These are phyloP conservation scores for Alternaria brassicicola DNA, from an alignment of 2,329 filamentous ascomycete species.

Conservation along the genomic window DNA sequence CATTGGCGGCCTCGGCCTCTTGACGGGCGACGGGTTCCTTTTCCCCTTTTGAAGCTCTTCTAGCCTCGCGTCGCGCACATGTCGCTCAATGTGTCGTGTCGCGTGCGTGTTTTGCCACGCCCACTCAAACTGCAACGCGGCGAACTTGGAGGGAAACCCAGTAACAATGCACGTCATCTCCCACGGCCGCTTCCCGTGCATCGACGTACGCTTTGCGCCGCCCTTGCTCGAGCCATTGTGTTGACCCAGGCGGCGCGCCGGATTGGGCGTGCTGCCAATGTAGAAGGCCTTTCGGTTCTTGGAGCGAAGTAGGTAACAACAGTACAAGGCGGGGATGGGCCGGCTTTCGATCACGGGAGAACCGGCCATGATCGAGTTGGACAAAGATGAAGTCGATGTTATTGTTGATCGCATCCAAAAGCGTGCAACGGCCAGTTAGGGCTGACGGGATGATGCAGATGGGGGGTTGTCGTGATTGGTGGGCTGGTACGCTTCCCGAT, in stretches of 20 bases:
- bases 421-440: conserved; percentile 19
- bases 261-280: conserved; percentile 90
- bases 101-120: conserved; percentile 85
- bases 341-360: conserved; percentile 29
- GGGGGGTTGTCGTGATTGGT: conserved; percentile 20
- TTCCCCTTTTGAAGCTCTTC: conserved; percentile 39
- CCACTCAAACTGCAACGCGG: conserved; percentile 97
- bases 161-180: conserved; percentile 81
- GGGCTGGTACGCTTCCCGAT: conserved; percentile 15
- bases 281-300: conserved; percentile 77
- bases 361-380: conserved; percentile 11
- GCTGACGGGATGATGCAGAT: conserved; percentile 23
- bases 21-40: conserved; percentile 43
- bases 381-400: conserved; percentile 11
- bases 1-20: conserved; percentile 57
- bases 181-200: conserved; percentile 74
- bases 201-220: conserved; percentile 78
- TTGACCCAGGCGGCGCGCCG: conserved; percentile 80
- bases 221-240: conserved; percentile 88
- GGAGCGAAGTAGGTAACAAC: conserved; percentile 89
- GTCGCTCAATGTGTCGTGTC: conserved; percentile 73
- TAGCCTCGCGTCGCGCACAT: conserved; percentile 45
- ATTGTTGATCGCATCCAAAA: conserved; percentile 23
- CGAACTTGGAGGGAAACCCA: conserved; percentile 85
- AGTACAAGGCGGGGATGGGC: conserved; percentile 83